A percentile compares a stretch with the other conserved stretches of the same genome.
Evolutionary conservation across 345 rosid species (phyloP).

Genomic region (Raphanus sativus): DNA sequence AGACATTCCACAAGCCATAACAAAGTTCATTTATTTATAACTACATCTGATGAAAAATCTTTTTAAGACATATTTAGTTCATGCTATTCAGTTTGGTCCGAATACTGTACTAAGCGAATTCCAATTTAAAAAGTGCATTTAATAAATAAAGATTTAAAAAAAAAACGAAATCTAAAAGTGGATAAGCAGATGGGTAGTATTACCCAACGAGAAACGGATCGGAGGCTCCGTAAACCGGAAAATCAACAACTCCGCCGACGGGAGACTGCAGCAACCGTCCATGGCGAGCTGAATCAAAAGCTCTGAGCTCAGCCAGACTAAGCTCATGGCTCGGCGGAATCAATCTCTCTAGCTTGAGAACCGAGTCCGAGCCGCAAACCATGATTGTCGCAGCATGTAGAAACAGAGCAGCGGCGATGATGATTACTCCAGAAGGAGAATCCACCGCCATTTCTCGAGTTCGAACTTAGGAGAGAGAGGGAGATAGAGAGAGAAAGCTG

Average conservation of each 20-base stretch:
- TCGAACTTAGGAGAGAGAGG: slow-evolving; percentile 17
- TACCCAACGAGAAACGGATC: slow-evolving; percentile 91
- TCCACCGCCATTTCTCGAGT: slow-evolving; percentile 38
- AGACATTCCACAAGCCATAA: neutral
- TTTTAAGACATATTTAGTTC: neutral
- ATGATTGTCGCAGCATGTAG: slow-evolving; percentile 35
- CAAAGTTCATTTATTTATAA: neutral
- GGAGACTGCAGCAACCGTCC: slow-evolving; percentile 72
- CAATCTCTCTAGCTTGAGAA: slow-evolving; percentile 59
- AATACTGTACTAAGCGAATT: neutral
- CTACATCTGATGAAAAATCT: neutral
- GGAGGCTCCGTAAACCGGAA: slow-evolving; percentile 71
- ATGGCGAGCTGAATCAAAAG: slow-evolving; percentile 73
- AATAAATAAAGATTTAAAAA: neutral
- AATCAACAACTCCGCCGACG: slow-evolving; percentile 65
- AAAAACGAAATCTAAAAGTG: slow-evolving; percentile 19
- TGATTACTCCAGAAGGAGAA: slow-evolving; percentile 34
- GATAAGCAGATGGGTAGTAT: slow-evolving; percentile 22
- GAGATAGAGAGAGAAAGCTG: slow-evolving; percentile 26
- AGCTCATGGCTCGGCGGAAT: slow-evolving; percentile 51
- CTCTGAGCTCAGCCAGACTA: slow-evolving; percentile 58
- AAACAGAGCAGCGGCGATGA: slow-evolving; percentile 20
- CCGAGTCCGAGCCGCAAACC: slow-evolving; percentile 48
- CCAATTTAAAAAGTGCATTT: neutral
- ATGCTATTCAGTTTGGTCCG: neutral